phyloP scores from a whole-genome alignment of 2,329 filamentous ascomycete species.

The Ophiostoma piceae region DNA sequence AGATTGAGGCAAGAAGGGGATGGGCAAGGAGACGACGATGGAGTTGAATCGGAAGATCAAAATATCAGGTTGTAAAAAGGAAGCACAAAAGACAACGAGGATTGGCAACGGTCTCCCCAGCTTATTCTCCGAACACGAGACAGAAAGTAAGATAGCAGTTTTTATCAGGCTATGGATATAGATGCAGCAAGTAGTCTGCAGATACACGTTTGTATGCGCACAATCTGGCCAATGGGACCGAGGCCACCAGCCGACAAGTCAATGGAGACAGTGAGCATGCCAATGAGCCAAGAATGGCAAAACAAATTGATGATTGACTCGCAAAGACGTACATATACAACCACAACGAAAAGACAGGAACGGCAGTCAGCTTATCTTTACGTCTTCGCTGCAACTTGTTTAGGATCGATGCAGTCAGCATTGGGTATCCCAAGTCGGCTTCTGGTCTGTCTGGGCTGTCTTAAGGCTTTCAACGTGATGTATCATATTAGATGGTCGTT shows the following conservation, averaged over 20 bases:
- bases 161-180: background rate
- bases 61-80: background rate
- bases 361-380: background rate
- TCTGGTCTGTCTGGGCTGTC: background rate
- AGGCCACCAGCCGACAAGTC: background rate
- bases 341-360: background rate
- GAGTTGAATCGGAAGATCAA: background rate
- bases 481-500: background rate
- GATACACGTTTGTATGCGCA: background rate
- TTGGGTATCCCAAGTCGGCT: background rate
- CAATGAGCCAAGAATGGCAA: background rate
- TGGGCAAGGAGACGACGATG: background rate
- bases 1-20: background rate
- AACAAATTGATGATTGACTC: background rate
- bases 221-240: background rate
- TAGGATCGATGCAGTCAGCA: background rate
- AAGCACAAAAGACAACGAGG: background rate
- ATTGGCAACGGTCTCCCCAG: background rate
- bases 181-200: background rate
- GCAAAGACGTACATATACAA: background rate
- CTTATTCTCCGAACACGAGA: background rate
- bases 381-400: background rate
- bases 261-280: background rate
- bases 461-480: background rate
- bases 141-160: background rate